Evolutionary conservation across 2,329 filamentous ascomycete genomes (phyloP).

Genomic region (Plectosphaerella sp.): DNA sequence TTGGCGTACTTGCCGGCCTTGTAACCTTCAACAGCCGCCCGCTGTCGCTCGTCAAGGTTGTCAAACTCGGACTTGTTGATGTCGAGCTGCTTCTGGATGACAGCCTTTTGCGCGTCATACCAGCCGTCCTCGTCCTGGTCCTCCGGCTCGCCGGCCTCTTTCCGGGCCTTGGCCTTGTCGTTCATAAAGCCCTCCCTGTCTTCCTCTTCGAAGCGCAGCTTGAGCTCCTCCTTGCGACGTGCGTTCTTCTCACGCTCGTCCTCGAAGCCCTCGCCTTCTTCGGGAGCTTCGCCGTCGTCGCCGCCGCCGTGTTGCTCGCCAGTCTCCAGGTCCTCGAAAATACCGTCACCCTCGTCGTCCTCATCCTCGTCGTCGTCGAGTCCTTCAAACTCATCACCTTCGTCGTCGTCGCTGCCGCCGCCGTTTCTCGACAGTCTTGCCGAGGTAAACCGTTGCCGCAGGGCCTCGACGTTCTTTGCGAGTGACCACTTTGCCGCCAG

Average conservation of each 20-base stretch:
- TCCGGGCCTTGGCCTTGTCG: constrained; percentile 73
- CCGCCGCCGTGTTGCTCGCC: constrained; percentile 54
- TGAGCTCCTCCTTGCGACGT: constrained; percentile 87
- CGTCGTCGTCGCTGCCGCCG: constrained; percentile 42
- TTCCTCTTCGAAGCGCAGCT: constrained; percentile 92
- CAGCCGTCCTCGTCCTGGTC: constrained; percentile 97
- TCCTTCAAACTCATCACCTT: constrained; percentile 43
- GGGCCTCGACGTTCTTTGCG: constrained; percentile 67
- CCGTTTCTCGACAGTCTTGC: constrained; percentile 42
- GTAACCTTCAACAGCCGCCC: constrained; percentile 82
- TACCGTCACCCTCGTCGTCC: constrained; percentile 46
- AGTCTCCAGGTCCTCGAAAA: constrained; percentile 69
- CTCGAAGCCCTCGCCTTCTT: constrained; percentile 56
- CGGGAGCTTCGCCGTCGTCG: constrained; percentile 28
- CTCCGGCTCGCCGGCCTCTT: constrained; percentile 63
- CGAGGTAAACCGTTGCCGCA: constrained; percentile 73
- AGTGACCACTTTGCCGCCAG: constrained; percentile 83
- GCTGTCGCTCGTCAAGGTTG: constrained; percentile 76
- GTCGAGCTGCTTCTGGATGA: constrained; percentile 90
- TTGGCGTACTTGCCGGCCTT: constrained; percentile 90
- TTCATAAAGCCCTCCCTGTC: constrained; percentile 94
- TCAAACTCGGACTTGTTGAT: constrained; percentile 97
- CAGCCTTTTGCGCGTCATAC: constrained; percentile 95
- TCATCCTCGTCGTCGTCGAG: constrained; percentile 48
- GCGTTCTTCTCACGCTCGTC: constrained; percentile 90